Evolutionary conservation across 1,284 basidiomycete species (phyloP), one percentile per base, ranked within the genome.

Genomic region (Malassezia japonica): DNA sequence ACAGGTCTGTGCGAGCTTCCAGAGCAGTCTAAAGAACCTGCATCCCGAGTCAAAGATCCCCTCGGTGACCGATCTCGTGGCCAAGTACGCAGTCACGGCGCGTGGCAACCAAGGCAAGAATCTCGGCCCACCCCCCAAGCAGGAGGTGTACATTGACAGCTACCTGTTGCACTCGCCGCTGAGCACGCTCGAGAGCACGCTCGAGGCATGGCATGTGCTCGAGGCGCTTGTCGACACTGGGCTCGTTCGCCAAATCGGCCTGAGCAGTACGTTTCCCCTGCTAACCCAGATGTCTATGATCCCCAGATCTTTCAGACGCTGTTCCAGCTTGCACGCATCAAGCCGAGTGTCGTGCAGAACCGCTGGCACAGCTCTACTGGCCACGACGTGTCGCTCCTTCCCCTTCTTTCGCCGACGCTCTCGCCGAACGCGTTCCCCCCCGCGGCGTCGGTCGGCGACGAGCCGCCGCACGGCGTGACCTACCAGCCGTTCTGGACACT

Each of bases 401-500:
- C 62, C 3, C 48, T 60, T 4, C 62, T 71, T 31, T 56, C 50
- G 8, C 65, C 68, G 12, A 28, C 41, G 2, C 56, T 70, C 9
- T 60, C 59, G 8, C 68, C 68, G 2, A 71, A 71, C 48, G 53
- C 61, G 36, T 56, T 67, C 29, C 50, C 61, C 6, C n/a, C 51
- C 18, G 36, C 41, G 9, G 13, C 25, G 25, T 36, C 28, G 2
- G 39, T 16, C 3, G 28, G 40, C 20, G 36, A 28, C 2, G 36
- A 48, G 3, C 25, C 18, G 13, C 49, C 54, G 23, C 28, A 21
- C 2, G 50, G 50, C 2, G 55, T 69, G 0, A 56, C 56, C 1
- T 71, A 71, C 39, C 68, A 71, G 34, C 64, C 67, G 1, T 71
- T 71, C 46, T 71, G 68, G 68, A 59, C 53, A n/a, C 56, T 71